These are phyloP conservation scores for Flaveria trinervia DNA, from an alignment of 129 eudicot genomes.

Conservation along the genomic window DNA sequence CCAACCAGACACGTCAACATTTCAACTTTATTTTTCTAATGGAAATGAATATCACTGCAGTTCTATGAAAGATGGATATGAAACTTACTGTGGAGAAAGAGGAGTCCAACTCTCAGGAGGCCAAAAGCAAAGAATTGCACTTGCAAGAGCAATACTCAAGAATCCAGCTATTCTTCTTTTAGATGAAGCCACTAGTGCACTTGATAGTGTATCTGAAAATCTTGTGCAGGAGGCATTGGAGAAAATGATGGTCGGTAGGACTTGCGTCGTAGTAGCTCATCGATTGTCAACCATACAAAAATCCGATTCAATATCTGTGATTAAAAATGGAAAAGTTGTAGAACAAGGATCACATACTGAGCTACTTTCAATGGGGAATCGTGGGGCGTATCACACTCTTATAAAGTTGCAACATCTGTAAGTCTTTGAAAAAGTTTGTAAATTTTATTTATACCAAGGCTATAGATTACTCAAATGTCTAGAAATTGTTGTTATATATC, in stretches of 20 bases:
- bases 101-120: conserved; percentile 78
- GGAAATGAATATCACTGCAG: conserved; percentile 30
- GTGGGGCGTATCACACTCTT: conserved; percentile 54
- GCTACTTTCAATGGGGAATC: conserved; percentile 47
- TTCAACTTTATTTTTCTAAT: background rate
- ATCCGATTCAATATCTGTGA: conserved; percentile 57
- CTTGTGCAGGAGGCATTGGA: conserved; percentile 66
- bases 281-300: conserved; percentile 65
- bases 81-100: conserved; percentile 74
- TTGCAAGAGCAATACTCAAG: conserved; percentile 70
- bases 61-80: conserved; percentile 67
- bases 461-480: background rate
- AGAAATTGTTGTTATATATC: background rate
- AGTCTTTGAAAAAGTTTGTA: conserved; percentile 9
- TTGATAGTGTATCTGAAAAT: conserved; percentile 62
- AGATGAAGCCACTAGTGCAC: conserved; percentile 77
- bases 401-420: conserved; percentile 53
- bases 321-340: conserved; percentile 60
- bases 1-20: background rate
- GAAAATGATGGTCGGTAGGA: conserved; percentile 65
- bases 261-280: conserved; percentile 71
- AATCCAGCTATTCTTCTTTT: conserved; percentile 62
- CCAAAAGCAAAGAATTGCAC: conserved; percentile 70
- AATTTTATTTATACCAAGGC: background rate
- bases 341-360: conserved; percentile 68